Percentiles rank a stretch among this genome's conserved stretches.
Conservation (phyloP, 2,329 filamentous ascomycete species). For the Ceratocystis alfenasii region DNA sequence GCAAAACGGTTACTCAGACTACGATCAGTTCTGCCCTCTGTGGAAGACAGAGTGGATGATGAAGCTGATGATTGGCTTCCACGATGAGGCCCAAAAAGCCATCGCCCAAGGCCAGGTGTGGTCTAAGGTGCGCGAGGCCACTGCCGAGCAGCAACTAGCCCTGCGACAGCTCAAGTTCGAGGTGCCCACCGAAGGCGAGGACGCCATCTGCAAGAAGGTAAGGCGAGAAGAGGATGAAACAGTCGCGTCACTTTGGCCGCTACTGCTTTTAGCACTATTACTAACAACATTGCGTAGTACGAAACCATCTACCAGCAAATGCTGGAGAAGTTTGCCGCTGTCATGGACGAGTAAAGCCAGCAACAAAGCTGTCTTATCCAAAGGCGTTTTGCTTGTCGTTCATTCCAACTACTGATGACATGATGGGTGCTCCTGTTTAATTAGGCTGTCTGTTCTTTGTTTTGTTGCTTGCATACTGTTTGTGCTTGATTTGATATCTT, state of each 20-base stretch:
- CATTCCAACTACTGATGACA: background rate
- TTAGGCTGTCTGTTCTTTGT: conserved; percentile 3
- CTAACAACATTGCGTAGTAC: conserved; percentile 51
- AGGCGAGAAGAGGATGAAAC: background rate
- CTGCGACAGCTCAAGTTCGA: conserved; percentile 96
- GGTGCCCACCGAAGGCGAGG: conserved; percentile 72
- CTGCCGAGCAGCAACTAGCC: conserved; percentile 70
- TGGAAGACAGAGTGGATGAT: conserved; percentile 99
- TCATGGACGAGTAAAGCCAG: conserved; percentile 70
- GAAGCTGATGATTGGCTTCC: conserved; percentile 97
- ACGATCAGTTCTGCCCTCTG: conserved; percentile 96
- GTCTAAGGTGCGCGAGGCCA: conserved; percentile 85
- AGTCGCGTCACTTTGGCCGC: background rate
- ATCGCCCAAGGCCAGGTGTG: conserved; percentile 82
- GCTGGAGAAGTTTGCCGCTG: conserved; percentile 94
- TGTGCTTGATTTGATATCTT: conserved; percentile 8
- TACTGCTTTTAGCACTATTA: conserved; percentile 16
- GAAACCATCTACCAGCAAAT: conserved; percentile 82
- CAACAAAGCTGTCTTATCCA: background rate
- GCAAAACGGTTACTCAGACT: conserved; percentile 98
- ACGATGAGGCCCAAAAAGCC: conserved; percentile 94
- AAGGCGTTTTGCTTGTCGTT: conserved; percentile 1
- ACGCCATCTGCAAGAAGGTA: conserved; percentile 72
- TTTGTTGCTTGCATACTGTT: conserved; percentile 2
- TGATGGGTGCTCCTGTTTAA: background rate